Conservation (phyloP, 2,329 filamentous ascomycete species). For the Trichoderma oligosporum region DNA sequence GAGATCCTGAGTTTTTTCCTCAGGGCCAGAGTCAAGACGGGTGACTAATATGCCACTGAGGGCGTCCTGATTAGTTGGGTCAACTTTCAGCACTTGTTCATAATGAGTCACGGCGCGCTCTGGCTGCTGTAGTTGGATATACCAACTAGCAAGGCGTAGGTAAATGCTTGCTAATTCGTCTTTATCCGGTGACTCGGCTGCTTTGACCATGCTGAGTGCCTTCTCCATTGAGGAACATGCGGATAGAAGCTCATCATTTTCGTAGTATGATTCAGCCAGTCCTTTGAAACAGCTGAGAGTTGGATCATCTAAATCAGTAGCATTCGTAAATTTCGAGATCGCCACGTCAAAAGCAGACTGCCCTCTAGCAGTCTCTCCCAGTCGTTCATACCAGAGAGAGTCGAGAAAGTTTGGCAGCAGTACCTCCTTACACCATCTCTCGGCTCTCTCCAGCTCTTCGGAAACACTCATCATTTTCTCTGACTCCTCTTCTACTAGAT, state of each 20-base stretch:
- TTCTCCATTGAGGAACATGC: not conserved
- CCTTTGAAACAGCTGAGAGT: not conserved
- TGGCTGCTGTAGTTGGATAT: not conserved
- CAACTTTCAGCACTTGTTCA: not conserved
- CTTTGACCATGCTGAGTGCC: not conserved
- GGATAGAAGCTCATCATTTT: not conserved
- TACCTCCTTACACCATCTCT: not conserved
- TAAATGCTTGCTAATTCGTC: not conserved
- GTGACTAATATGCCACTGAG: not conserved
- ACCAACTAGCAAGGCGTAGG: not conserved
- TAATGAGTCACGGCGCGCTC: not conserved
- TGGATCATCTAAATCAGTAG: not conserved
- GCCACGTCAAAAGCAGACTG: not conserved
- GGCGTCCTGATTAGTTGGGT: not conserved
- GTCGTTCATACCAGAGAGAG: not conserved
- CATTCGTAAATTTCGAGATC: not conserved
- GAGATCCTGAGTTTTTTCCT: not conserved
- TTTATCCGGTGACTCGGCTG: not conserved
- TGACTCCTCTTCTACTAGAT: not conserved
- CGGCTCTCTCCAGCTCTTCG: not conserved
- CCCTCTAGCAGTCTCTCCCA: not conserved
- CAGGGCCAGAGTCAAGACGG: not conserved
- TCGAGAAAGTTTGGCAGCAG: not conserved
- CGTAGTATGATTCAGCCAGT: not conserved
- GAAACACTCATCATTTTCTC: not conserved